Conservation (phyloP, 2,329 filamentous ascomycete species). For the Corniculantispora saksenae region DNA sequence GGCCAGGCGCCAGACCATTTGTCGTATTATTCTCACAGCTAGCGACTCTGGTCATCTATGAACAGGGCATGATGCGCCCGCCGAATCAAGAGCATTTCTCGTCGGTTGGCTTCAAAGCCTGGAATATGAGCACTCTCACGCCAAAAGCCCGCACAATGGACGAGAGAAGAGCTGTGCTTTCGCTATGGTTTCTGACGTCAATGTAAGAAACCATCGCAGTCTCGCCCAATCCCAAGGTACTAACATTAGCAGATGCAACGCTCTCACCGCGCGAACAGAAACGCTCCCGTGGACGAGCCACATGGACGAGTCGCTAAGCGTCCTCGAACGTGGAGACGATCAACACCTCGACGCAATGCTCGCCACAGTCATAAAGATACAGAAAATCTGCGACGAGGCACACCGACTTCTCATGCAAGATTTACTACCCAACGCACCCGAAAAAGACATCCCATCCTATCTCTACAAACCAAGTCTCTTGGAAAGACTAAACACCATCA, state of each 20-base stretch:
- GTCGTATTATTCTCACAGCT: conserved; percentile 46
- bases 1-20: conserved; percentile 42
- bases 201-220: conserved; percentile 29
- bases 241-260: conserved; percentile 32
- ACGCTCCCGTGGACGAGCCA: conserved; percentile 57
- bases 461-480: conserved; percentile 35
- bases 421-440: conserved; percentile 28
- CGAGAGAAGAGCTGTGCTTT: conserved; percentile 50
- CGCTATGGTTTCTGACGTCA: conserved; percentile 45
- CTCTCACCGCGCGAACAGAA: conserved; percentile 49
- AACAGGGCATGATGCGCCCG: conserved; percentile 46
- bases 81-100: conserved; percentile 38
- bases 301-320: conserved; percentile 57
- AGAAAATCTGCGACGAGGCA: conserved; percentile 43
- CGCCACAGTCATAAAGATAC: conserved; percentile 35
- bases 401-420: conserved; percentile 34
- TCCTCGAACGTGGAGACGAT: conserved; percentile 48
- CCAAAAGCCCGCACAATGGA: conserved; percentile 46
- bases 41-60: conserved; percentile 44
- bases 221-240: conserved; percentile 18
- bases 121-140: conserved; percentile 30
- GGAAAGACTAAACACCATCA: conserved; percentile 29
- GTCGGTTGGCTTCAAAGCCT: conserved; percentile 38
- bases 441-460: conserved; percentile 31
- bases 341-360: conserved; percentile 52